These are phyloP conservation scores for Syzygium aromaticum DNA, from an alignment of 345 rosid species.

Conservation along the genomic window DNA sequence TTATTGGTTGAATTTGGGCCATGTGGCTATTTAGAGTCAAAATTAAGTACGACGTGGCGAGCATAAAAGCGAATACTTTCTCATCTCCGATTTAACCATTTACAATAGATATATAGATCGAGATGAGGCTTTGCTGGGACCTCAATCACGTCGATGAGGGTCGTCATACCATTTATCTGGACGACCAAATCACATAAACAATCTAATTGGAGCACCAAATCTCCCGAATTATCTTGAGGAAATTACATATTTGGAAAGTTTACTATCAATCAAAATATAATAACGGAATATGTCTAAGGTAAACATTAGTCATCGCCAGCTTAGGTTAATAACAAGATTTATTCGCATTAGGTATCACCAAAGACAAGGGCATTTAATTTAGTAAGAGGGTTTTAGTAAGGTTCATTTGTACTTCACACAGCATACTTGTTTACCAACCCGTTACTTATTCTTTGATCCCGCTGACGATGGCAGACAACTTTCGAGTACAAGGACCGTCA, in stretches of 20 bases:
- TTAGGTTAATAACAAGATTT: neutral
- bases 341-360: neutral
- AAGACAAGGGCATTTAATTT: neutral
- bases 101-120: neutral
- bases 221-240: neutral
- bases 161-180: neutral
- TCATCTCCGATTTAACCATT: neutral
- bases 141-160: neutral
- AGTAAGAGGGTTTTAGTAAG: neutral
- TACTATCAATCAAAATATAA: neutral
- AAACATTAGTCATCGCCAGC: neutral
- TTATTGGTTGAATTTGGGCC: neutral
- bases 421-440: neutral
- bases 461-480: neutral
- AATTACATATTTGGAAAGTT: neutral
- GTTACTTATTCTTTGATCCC: neutral
- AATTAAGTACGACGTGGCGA: neutral
- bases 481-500: neutral
- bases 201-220: neutral
- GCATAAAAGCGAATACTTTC: neutral
- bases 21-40: neutral
- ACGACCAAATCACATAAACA: neutral
- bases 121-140: neutral
- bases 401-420: neutral
- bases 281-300: neutral